Evolutionary conservation across 2,329 filamentous ascomycete genomes (phyloP), one percentile per base, ranked within the genome.

Genomic region (Graphilbum sp.): DNA sequence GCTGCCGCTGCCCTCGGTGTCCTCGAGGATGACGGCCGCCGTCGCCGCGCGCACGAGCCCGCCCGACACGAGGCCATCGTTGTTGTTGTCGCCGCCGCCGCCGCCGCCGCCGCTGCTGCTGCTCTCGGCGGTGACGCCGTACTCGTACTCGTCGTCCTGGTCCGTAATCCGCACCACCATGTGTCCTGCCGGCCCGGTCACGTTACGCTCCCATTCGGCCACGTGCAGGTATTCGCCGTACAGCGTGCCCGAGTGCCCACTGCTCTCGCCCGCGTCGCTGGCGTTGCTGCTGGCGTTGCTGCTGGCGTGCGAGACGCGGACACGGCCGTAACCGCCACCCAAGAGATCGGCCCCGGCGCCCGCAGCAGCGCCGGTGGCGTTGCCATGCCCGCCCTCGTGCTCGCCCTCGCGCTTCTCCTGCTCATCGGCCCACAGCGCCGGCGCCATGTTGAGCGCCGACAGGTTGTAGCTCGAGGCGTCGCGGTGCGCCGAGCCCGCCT

Each of bases 161-260:
- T 74, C 70, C 15, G 72, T 70, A 34, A 92, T 61, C 39, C 77
- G 70, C 41, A 94, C 52, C 43, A 77, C 67, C 43, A 93, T 68
- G 43, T 69, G 75, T 13, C 84, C 84, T 35, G 72, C 65, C 2
- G 56, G 52, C 2, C 84, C 82, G 0, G 86, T 94, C 41, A 93
- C 66, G 55, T 95, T 95, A 45, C 83, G 72, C 20, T 72, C 72
- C 69, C 83, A 94, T 13, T 75, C 67, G 21, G 61, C 58, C 3
- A 32, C 35, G 11, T 40, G 3, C 4, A 11, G 15, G 23, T 23
- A 18, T 13, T 19, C 31, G 23, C 32, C 19, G 5, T 33, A 16
- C 0, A 18, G n/a, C 4, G 36, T 34, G 16, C 5, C 25, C 12
- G 8, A 20, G 19, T 31, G 11, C n/a, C 24, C n/a, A 16, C 24